Conservation (phyloP, 2,329 filamentous ascomycete species). For the Teratosphaeriaceae sp. region DNA sequence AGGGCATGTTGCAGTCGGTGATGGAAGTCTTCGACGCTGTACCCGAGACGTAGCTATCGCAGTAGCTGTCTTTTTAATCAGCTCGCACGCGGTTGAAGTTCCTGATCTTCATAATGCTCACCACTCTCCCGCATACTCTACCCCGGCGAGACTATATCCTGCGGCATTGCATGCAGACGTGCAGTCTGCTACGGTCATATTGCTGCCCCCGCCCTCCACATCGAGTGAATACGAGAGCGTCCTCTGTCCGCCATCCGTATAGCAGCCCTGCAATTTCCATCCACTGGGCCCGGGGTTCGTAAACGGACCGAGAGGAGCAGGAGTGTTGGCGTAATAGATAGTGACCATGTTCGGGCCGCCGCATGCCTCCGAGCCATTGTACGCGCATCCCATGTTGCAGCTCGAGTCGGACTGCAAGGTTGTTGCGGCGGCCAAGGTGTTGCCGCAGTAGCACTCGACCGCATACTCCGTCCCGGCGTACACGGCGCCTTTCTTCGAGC, state of each 20-base stretch:
- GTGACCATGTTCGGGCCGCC: constrained; percentile 19
- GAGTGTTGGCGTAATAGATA: constrained; percentile 17
- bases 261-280: constrained; percentile 29
- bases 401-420: constrained; percentile 7
- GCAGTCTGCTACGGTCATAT: constrained; percentile 5
- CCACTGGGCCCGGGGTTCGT: constrained; percentile 15
- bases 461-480: constrained; percentile 34
- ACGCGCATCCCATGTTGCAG: constrained; percentile 24
- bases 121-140: constrained; percentile 21
- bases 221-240: constrained; percentile 15
- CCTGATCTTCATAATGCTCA: constrained; percentile 16
- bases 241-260: constrained; percentile 19
- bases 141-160: constrained; percentile 12
- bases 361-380: constrained; percentile 25
- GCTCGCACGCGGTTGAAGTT: constrained; percentile 22
- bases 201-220: constrained; percentile 9
- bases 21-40: not conserved
- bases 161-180: constrained; percentile 8
- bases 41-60: not conserved
- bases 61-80: constrained; percentile 24
- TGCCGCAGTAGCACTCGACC: constrained; percentile 30
- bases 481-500: constrained; percentile 16
- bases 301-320: constrained; percentile 7
- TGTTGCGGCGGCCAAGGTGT: constrained; percentile 8
- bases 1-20: constrained; percentile 21